Percentiles rank a stretch among this genome's conserved stretches.
Evolutionary conservation across 495 filamentous ascomycete species (phyloP).

Genomic region (Aspergillus haitiensis): DNA sequence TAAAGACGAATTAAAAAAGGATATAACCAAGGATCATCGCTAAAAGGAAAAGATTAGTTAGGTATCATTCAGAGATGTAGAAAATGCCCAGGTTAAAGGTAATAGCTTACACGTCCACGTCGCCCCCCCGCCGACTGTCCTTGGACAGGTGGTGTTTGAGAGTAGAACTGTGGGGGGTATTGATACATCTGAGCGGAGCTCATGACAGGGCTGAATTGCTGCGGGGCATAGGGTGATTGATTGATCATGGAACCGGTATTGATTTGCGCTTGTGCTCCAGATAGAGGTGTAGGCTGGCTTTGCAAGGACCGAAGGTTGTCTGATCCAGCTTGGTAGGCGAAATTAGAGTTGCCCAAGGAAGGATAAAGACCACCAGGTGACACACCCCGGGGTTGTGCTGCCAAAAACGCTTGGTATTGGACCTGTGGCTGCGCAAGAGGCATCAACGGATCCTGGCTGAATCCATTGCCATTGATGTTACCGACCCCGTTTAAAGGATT

Average conservation of each 20-base stretch:
- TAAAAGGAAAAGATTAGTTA: constrained; percentile 21
- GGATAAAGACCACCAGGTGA: constrained; percentile 47
- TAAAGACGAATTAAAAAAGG: constrained; percentile 35
- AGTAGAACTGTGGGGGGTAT: constrained; percentile 53
- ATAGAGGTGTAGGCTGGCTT: constrained; percentile 35
- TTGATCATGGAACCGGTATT: constrained; percentile 44
- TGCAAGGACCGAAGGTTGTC: constrained; percentile 47
- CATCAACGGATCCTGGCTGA: constrained; percentile 42
- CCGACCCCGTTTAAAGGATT: constrained; percentile 29
- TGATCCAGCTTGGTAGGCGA: constrained; percentile 43
- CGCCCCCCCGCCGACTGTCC: constrained; percentile 49
- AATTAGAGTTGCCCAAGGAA: constrained; percentile 36
- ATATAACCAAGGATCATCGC: constrained; percentile 36
- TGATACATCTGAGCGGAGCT: constrained; percentile 53
- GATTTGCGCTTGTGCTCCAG: constrained; percentile 38
- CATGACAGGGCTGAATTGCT: constrained; percentile 51
- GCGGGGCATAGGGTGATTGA: constrained; percentile 45
- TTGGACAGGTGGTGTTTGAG: constrained; percentile 46
- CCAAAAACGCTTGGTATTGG: constrained; percentile 49
- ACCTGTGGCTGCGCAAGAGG: constrained; percentile 47
- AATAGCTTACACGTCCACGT: constrained; percentile 50
- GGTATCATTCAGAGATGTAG: not conserved
- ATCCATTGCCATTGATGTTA: constrained; percentile 33
- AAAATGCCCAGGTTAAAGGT: not conserved
- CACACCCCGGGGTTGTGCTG: constrained; percentile 46